These are phyloP conservation scores for Metroxylon sagu DNA, from an alignment of 176 grass and related monocot species.

Conservation along the genomic window DNA sequence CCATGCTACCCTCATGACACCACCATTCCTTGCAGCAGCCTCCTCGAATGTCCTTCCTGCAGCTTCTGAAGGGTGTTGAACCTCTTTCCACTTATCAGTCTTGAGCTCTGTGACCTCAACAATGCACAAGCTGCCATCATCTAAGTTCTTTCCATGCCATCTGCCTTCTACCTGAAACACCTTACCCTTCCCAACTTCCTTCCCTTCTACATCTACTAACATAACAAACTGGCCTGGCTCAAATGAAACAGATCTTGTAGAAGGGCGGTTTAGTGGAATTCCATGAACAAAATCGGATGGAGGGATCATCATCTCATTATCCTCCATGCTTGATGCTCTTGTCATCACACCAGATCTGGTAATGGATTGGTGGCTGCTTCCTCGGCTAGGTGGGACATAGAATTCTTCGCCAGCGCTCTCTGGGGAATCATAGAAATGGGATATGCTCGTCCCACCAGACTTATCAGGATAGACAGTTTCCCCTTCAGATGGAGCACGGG, in stretches of 20 bases:
- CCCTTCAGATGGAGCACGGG: constrained; percentile 44
- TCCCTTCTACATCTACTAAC: constrained; percentile 54
- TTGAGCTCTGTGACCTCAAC: constrained; percentile 63
- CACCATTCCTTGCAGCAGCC: constrained; percentile 43
- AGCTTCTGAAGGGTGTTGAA: constrained; percentile 62
- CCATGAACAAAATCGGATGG: constrained; percentile 22
- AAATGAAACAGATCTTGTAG: constrained; percentile 32
- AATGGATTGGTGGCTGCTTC: constrained; percentile 34
- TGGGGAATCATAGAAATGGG: constrained; percentile 39
- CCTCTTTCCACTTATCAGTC: constrained; percentile 57
- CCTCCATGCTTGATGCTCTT: constrained; percentile 24
- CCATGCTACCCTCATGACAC: constrained; percentile 66
- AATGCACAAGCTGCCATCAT: constrained; percentile 24
- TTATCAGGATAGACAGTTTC: constrained; percentile 50
- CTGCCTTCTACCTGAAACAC: constrained; percentile 49
- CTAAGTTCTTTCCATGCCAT: constrained; percentile 35
- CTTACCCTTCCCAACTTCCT: constrained; percentile 54
- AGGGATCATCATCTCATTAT: constrained; percentile 19
- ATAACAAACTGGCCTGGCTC: constrained; percentile 39
- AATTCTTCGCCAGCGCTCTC: constrained; percentile 54
- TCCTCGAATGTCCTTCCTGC: constrained; percentile 62
- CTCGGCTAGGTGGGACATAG: constrained; percentile 45
- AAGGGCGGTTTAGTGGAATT: constrained; percentile 25
- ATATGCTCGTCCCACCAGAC: constrained; percentile 34
- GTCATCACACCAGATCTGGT: constrained; percentile 23